Evolutionary conservation across 2,329 filamentous ascomycete species (phyloP).

Genomic region (Esteya vermicola): DNA sequence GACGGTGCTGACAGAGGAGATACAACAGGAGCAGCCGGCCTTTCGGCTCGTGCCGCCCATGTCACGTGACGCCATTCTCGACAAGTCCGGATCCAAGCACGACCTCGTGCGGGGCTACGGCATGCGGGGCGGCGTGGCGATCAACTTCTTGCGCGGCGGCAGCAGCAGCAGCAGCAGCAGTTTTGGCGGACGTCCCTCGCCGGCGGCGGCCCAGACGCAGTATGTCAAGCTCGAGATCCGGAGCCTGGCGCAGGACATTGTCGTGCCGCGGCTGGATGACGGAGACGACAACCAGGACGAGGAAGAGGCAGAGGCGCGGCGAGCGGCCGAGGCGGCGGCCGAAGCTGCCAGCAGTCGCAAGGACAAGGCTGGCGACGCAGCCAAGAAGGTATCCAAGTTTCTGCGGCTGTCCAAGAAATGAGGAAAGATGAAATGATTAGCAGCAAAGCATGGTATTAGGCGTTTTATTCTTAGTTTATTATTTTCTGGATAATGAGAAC

Average conservation of each 20-base stretch:
- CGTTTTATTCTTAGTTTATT: not conserved
- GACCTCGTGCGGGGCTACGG: constrained; percentile 60
- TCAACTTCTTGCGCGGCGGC: constrained; percentile 65
- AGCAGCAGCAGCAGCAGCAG: constrained; percentile 23
- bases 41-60: constrained; percentile 61
- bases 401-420: constrained; percentile 11
- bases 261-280: constrained; percentile 32
- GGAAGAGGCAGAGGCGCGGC: constrained; percentile 18
- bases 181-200: no score
- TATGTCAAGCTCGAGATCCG: constrained; percentile 46
- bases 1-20: constrained; percentile 50
- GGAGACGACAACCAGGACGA: constrained; percentile 23
- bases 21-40: constrained; percentile 41
- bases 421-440: not conserved
- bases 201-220: constrained; percentile 35
- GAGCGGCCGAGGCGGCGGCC: constrained; percentile 13
- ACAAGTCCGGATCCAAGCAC: constrained; percentile 29
- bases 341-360: constrained; percentile 7
- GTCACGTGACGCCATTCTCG: constrained; percentile 31
- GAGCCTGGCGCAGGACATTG: constrained; percentile 50
- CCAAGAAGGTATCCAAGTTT: constrained; percentile 14
- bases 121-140: constrained; percentile 54
- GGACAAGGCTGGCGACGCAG: constrained; percentile 20
- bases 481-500: not conserved
- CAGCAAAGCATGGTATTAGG: not conserved